Evolutionary conservation across 2,329 filamentous ascomycete genomes (phyloP), one percentile per base, ranked within the genome.

Genomic region (Ophiostoma sp.): DNA sequence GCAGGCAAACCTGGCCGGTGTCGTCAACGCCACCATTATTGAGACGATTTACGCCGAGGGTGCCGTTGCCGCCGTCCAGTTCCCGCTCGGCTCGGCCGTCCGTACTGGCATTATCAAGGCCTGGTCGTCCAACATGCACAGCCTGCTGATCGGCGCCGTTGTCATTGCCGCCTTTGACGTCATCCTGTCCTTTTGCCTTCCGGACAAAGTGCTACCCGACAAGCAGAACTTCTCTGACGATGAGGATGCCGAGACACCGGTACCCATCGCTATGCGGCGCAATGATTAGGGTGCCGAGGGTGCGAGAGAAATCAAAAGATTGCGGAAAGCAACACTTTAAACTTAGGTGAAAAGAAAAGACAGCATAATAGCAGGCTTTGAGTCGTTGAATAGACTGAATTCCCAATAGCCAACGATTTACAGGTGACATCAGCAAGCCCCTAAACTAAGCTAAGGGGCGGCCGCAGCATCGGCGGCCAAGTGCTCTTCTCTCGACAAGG

Each of bases 81-180:
- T n/a, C 42, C 42, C 64, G 11, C 25, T 50, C 17, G 39, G 64
- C 64, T 50, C 42, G 17, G n/a, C 17, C 42, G 39, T 69, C 42
- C 42, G 64, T 28, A 50, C 42, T n/a, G 64, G 42, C 64, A 69
- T 69, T 42, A 50, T 50, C 17, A 69, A 31, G 39, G 64, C 64
- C 25, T 69, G 64, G 61, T 50, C 64, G 7, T 36, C 61, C 36
- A 66, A 69, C 22, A 69, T 52, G 64, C 64, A 50, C 42, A 66
- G 64, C 22, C 45, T 69, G 42, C 64, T 69, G 42, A 52, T 69
- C 8, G 64, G 42, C 25, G 64, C 42, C 64, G 36, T 69, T 22
- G 39, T 50, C 42, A 50, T 66, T 66, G 61, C 61, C 61, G 12
- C 61, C 25, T 69, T 69, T 50, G 64, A 69, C 42, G 42, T 52